Conservation (phyloP, 495 filamentous ascomycete species). For the Neurospora tetrasperma region DNA sequence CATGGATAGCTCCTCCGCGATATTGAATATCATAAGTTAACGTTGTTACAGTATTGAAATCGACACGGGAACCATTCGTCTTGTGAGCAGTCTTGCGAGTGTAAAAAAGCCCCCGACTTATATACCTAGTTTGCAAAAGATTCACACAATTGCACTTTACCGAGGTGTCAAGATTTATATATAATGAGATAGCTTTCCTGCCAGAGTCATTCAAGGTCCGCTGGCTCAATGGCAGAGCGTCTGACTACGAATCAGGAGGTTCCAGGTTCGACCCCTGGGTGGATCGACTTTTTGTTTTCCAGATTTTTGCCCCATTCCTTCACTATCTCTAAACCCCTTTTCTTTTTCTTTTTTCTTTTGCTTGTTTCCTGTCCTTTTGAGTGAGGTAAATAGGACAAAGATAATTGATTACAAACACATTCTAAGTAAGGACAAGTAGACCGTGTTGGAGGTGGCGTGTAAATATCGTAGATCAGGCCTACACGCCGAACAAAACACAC, state of each 20-base stretch:
- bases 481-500: not conserved
- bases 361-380: no score
- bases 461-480: not conserved
- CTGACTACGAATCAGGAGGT: not conserved
- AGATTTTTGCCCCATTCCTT: not conserved
- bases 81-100: not conserved
- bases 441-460: not conserved
- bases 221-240: not conserved
- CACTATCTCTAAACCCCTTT: not conserved
- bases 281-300: not conserved
- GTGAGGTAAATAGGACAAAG: not conserved
- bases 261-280: slow-evolving; percentile 1
- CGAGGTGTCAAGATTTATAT: no score
- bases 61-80: not conserved
- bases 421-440: not conserved
- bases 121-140: not conserved
- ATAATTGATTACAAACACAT: not conserved
- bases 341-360: not conserved
- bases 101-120: not conserved
- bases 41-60: no score
- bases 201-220: not conserved
- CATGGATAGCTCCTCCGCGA: no score
- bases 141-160: not conserved
- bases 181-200: no score
- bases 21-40: no score